phyloP scores from a whole-genome alignment of 2,329 filamentous ascomycete genomes.

The Talaromyces rugulosus region DNA sequence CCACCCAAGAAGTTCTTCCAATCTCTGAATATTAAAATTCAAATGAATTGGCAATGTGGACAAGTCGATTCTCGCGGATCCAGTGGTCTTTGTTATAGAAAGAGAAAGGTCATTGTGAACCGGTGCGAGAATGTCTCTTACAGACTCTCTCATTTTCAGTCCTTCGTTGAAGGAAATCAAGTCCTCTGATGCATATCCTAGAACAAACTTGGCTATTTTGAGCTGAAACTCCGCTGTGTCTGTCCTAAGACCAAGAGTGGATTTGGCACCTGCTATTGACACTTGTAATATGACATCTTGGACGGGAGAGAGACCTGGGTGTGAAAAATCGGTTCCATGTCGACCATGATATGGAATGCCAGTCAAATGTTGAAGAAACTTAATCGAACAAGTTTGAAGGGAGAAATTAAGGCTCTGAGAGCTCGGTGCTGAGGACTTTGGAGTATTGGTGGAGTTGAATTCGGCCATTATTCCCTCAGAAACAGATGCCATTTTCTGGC shows the following conservation, averaged over 20 bases:
- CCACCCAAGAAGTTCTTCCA: slow-evolving; percentile 83
- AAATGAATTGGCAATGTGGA: slow-evolving; percentile 73
- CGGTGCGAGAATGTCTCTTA: slow-evolving; percentile 36
- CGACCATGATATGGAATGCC: slow-evolving; percentile 23
- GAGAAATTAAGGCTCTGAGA: slow-evolving; percentile 19
- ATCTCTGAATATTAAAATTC: slow-evolving; percentile 68
- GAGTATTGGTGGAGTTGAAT: background rate
- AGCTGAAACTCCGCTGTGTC: slow-evolving; percentile 25
- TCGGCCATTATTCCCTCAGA: slow-evolving; percentile 14
- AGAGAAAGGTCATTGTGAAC: slow-evolving; percentile 37
- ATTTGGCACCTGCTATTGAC: slow-evolving; percentile 22
- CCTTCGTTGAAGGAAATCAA: slow-evolving; percentile 51
- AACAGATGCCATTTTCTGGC: slow-evolving; percentile 25
- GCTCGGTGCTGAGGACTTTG: background rate
- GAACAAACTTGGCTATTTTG: slow-evolving; percentile 38
- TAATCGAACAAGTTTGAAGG: slow-evolving; percentile 28
- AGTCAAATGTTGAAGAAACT: slow-evolving; percentile 34
- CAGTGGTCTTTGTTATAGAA: slow-evolving; percentile 27
- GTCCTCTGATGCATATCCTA: slow-evolving; percentile 47
- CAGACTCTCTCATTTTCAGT: slow-evolving; percentile 44
- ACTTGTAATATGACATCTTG: slow-evolving; percentile 32
- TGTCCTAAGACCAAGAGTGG: slow-evolving; percentile 19
- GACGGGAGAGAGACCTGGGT: slow-evolving; percentile 19
- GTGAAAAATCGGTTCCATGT: slow-evolving; percentile 11
- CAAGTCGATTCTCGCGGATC: slow-evolving; percentile 51